A percentile compares a stretch with the other conserved stretches of the same genome.
phyloP scores from a whole-genome alignment of 164 flowering plant genomes.

The Aristolochia fimbriata region DNA sequence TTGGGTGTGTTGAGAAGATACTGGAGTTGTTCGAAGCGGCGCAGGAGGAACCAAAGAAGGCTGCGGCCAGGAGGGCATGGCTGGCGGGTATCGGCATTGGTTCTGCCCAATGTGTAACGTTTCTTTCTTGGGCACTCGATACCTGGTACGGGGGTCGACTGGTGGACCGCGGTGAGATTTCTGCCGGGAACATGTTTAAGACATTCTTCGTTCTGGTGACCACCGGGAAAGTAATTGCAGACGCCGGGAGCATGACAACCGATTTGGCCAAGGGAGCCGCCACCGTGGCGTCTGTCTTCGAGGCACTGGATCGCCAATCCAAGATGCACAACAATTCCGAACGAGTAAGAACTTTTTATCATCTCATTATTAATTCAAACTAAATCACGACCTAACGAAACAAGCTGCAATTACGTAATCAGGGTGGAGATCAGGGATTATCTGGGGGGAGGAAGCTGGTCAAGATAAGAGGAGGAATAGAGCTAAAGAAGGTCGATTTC shows the following conservation, averaged over 20 bases:
- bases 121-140: constrained; percentile 11
- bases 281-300: constrained; percentile 17
- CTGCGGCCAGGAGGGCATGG: constrained; percentile 18
- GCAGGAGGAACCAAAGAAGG: constrained; percentile 9
- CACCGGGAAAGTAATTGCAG: constrained; percentile 21
- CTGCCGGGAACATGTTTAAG: constrained; percentile 14
- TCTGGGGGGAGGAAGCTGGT: constrained; percentile 12
- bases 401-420: too few species aligned
- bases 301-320: constrained; percentile 14
- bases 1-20: constrained; percentile 11
- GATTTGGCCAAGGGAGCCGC: constrained; percentile 21
- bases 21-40: constrained; percentile 13
- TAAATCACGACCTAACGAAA: too few species aligned
- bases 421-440: constrained; percentile 6
- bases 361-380: too few species aligned
- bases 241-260: constrained; percentile 26
- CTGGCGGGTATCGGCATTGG: constrained; percentile 18
- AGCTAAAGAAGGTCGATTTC: constrained; percentile 20
- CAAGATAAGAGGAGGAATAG: constrained; percentile 17
- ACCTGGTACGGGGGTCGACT: constrained; percentile 26
- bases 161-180: constrained; percentile 3
- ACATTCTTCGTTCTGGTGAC: constrained; percentile 20
- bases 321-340: constrained; percentile 10
- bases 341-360: too few species aligned
- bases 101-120: constrained; percentile 13